Conservation (phyloP, 768 basidiomycete species). For the Leccinum subgranulosum region DNA sequence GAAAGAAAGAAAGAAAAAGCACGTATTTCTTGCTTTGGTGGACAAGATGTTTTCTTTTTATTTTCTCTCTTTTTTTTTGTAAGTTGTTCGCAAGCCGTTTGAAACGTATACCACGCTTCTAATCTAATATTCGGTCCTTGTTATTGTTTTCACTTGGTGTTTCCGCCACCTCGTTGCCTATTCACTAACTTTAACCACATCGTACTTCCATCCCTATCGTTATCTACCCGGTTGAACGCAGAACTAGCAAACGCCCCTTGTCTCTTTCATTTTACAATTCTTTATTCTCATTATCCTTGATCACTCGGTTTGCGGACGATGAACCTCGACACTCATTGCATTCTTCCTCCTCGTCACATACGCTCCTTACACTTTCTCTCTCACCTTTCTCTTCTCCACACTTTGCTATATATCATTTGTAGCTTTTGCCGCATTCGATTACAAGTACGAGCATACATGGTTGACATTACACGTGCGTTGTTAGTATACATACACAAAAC, state of each 20-base stretch:
- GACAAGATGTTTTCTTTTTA: background rate
- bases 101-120: constrained; percentile 16
- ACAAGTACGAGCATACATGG: constrained; percentile 6
- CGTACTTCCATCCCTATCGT: constrained; percentile 5
- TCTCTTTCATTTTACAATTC: background rate
- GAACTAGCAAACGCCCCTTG: constrained; percentile 11
- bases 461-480: constrained; percentile 1
- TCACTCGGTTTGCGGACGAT: constrained; percentile 1
- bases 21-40: constrained; percentile 2
- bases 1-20: background rate
- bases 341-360: background rate
- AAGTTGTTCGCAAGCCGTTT: constrained; percentile 8
- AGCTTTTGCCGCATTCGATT: constrained; percentile 10
- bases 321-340: constrained; percentile 13
- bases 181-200: background rate
- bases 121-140: constrained; percentile 9
- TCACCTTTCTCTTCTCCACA: background rate
- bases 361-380: background rate
- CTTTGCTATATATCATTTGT: constrained; percentile 8
- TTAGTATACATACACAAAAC: background rate
- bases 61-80: background rate
- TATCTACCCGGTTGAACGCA: background rate
- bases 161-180: background rate
- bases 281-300: background rate
- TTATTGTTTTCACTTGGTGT: background rate